These are phyloP conservation scores for Ustilago tritici DNA, from an alignment of 1,284 basidiomycete species.

Conservation along the genomic window DNA sequence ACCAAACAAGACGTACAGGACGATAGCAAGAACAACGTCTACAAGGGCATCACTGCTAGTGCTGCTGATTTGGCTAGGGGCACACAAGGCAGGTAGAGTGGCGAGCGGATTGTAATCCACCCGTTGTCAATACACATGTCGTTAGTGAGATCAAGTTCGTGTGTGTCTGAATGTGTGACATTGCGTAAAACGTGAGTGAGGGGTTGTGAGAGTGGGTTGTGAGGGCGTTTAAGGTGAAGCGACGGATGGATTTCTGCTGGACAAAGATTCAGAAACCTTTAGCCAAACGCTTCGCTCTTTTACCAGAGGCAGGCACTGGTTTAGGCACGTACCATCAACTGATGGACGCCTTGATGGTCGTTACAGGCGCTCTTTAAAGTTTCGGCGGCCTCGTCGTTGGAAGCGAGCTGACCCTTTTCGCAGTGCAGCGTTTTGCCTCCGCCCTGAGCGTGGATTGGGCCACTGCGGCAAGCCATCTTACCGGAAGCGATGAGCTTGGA, in stretches of 20 bases:
- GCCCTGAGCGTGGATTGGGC: not conserved
- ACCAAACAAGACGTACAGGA: constrained; percentile 56
- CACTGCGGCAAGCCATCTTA: constrained; percentile 11
- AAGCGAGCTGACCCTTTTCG: constrained; percentile 14
- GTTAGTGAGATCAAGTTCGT: not conserved
- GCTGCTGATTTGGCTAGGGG: constrained; percentile 13
- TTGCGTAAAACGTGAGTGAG: not conserved
- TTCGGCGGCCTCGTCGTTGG: not conserved
- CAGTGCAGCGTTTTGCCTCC: constrained; percentile 15
- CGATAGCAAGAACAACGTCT: constrained; percentile 16
- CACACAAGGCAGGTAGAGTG: not conserved
- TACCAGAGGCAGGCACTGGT: no score
- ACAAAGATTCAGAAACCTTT: no score
- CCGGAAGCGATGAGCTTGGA: constrained; percentile 25
- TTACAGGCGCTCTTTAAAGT: constrained; percentile 18
- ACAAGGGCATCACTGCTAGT: constrained; percentile 40
- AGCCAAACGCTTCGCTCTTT: no score
- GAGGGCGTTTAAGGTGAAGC: no score
- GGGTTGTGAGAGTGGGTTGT: no score
- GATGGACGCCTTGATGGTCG: constrained; percentile 1
- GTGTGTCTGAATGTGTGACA: not conserved
- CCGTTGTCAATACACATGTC: not conserved
- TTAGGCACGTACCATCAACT: not conserved
- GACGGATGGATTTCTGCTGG: no score
- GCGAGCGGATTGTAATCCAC: not conserved